These are phyloP conservation scores for Beauveria scarabaeidicola DNA, from an alignment of 2,329 filamentous ascomycete species.

Conservation along the genomic window DNA sequence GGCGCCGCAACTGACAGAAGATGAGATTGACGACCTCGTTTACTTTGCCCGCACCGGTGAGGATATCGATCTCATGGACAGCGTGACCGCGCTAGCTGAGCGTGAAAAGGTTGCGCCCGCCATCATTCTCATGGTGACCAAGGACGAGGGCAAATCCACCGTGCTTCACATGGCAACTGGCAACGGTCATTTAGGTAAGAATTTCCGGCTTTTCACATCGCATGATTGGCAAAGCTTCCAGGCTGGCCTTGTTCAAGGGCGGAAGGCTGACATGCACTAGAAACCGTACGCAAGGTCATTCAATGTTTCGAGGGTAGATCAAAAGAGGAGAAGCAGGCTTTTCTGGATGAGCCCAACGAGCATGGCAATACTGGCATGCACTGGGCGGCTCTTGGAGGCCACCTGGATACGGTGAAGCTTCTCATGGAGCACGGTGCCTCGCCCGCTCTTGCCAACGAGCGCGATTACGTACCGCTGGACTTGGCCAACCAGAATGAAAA, in stretches of 20 bases:
- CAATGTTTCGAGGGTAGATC: conserved; percentile 32
- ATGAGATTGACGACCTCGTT: conserved; percentile 84
- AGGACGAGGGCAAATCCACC: conserved; percentile 69
- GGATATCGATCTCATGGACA: conserved; percentile 53
- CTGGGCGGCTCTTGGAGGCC: conserved; percentile 87
- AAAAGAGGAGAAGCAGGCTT: conserved; percentile 36
- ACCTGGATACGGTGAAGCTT: conserved; percentile 69
- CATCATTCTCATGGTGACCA: conserved; percentile 61
- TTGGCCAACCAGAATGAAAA: conserved; percentile 64
- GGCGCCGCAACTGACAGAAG: conserved; percentile 55
- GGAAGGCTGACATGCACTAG: conserved; percentile 22
- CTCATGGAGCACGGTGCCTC: conserved; percentile 71
- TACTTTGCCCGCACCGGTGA: conserved; percentile 80
- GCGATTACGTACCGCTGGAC: conserved; percentile 73
- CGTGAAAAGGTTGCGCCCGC: conserved; percentile 51
- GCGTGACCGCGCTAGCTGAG: conserved; percentile 50
- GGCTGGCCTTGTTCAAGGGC: neutral
- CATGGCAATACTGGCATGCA: conserved; percentile 88
- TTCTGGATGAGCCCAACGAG: conserved; percentile 63
- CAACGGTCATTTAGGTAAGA: conserved; percentile 73
- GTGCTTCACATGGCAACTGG: conserved; percentile 87
- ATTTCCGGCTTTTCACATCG: accelerated
- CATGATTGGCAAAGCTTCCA: neutral
- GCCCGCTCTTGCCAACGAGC: conserved; percentile 69
- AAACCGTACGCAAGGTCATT: conserved; percentile 36